A percentile compares a stretch with the other conserved stretches of the same genome.
These are phyloP conservation scores for Ziziphus jujuba DNA, from an alignment of 306 rosid species.

Conservation along the genomic window DNA sequence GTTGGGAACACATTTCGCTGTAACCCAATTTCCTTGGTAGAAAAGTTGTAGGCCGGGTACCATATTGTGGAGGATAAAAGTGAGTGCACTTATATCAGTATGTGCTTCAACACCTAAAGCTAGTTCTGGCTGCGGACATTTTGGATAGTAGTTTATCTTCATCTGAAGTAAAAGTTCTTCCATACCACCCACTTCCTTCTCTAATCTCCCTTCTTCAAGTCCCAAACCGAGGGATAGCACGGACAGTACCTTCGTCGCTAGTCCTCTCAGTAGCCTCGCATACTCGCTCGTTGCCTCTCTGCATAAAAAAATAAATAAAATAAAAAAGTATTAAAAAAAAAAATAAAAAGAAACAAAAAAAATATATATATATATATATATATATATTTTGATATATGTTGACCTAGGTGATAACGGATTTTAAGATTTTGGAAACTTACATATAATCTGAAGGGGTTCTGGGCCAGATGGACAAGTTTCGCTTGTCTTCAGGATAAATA, in stretches of 20 bases:
- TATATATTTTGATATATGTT: too few relatives aligned
- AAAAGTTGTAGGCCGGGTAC: slow-evolving; percentile 87
- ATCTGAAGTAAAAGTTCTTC: slow-evolving; percentile 77
- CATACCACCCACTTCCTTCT: slow-evolving; percentile 75
- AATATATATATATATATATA: too few relatives aligned
- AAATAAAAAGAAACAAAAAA: too few relatives aligned
- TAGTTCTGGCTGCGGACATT: slow-evolving; percentile 83
- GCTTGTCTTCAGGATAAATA: slow-evolving; percentile 55
- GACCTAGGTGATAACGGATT: too few relatives aligned
- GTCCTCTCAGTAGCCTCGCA: slow-evolving; percentile 51
- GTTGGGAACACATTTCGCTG: slow-evolving; percentile 70
- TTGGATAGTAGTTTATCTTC: slow-evolving; percentile 87
- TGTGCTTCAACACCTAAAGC: slow-evolving; percentile 91
- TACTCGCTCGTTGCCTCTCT: slow-evolving; percentile 73
- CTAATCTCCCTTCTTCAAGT: slow-evolving; percentile 67
- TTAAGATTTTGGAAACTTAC: too few relatives aligned
- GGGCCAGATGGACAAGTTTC: slow-evolving; percentile 78
- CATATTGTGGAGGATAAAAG: slow-evolving; percentile 88
- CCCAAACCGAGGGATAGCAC: slow-evolving; percentile 63
- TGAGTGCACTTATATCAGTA: slow-evolving; percentile 74
- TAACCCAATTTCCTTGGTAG: slow-evolving; percentile 67
- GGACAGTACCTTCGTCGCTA: slow-evolving; percentile 53
- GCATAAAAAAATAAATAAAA: too few relatives aligned
- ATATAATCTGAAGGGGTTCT: slow-evolving; percentile 55
- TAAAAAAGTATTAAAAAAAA: too few relatives aligned